These are phyloP conservation scores for Pelargonium cotyledonis DNA, from an alignment of 441 rosid genomes.

Conservation along the genomic window DNA sequence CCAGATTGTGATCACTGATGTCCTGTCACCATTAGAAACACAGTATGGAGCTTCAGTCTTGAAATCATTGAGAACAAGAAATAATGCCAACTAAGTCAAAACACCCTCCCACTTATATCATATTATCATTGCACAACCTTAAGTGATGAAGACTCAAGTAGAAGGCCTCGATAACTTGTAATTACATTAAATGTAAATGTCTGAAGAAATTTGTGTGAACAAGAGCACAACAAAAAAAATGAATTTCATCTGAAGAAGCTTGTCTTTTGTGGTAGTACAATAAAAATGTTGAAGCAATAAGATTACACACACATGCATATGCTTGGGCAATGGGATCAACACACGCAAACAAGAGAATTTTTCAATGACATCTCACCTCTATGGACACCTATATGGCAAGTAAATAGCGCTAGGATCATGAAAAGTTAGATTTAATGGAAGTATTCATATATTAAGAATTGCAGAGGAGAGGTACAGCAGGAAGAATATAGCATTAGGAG, in stretches of 20 bases:
- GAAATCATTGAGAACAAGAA: no score
- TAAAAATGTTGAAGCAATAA: not conserved
- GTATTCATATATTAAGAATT: no score
- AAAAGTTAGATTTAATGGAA: not conserved
- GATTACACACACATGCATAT: not conserved
- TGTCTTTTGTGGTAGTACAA: no score
- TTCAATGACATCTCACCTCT: not conserved
- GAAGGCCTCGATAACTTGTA: not conserved
- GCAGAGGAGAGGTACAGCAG: not conserved
- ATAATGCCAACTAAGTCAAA: no score
- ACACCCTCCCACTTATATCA: no score
- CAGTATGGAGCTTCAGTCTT: no score
- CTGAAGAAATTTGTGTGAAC: not conserved
- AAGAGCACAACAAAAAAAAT: not conserved
- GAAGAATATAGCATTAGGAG: not conserved
- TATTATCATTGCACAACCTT: no score
- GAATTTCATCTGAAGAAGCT: no score
- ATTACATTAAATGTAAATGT: no score
- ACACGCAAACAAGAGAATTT: no score
- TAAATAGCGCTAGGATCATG: not conserved
- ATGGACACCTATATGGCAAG: not conserved
- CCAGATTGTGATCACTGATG: no score
- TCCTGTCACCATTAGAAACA: no score
- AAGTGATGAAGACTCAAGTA: not conserved
- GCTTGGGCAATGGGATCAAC: not conserved